phyloP scores from a whole-genome alignment of 352 stramenopile species.

The Phytophthora sansomeana region DNA sequence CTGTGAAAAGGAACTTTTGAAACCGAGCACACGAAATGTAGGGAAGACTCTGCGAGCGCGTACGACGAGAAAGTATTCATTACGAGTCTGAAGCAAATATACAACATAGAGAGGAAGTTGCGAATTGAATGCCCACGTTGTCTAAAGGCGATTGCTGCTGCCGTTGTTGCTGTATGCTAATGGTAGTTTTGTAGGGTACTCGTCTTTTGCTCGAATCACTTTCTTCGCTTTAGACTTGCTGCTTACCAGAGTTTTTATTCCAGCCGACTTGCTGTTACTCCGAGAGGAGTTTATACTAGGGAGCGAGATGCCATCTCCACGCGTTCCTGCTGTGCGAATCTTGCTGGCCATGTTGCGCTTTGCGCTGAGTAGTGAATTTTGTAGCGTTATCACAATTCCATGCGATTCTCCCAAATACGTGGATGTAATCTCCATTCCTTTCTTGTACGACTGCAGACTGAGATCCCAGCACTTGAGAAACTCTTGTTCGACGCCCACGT shows the following conservation, averaged over 20 bases:
- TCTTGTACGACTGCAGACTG: slow-evolving; percentile 92
- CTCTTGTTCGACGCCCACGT: slow-evolving; percentile 95
- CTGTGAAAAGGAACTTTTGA: too few relatives aligned
- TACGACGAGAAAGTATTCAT: too few relatives aligned
- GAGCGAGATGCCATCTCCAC: slow-evolving; percentile 67
- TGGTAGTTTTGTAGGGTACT: slow-evolving; percentile 34
- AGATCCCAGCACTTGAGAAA: slow-evolving; percentile 94
- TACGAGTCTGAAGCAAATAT: too few relatives aligned
- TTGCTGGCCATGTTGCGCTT: slow-evolving; percentile 66
- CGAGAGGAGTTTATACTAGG: slow-evolving; percentile 40
- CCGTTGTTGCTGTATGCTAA: slow-evolving; percentile 33
- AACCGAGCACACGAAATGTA: too few relatives aligned
- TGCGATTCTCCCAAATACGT: slow-evolving; percentile 90
- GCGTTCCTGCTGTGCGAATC: slow-evolving; percentile 48
- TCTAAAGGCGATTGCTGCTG: slow-evolving; percentile 29
- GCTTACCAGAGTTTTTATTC: slow-evolving; percentile 47
- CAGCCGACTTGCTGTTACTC: slow-evolving; percentile 36
- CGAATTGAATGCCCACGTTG: slow-evolving; percentile 13
- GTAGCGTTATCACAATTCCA: slow-evolving; percentile 92
- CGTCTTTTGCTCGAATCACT: slow-evolving; percentile 31
- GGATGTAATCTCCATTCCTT: slow-evolving; percentile 90
- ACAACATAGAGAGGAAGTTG: too few relatives aligned
- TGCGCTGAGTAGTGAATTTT: slow-evolving; percentile 90
- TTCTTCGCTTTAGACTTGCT: slow-evolving; percentile 50
- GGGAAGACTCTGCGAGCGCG: slow-evolving; percentile 49